Evolutionary conservation across 2,329 filamentous ascomycete species (phyloP), one percentile per base, ranked within the genome.

Genomic region (Ophiostoma sp.): DNA sequence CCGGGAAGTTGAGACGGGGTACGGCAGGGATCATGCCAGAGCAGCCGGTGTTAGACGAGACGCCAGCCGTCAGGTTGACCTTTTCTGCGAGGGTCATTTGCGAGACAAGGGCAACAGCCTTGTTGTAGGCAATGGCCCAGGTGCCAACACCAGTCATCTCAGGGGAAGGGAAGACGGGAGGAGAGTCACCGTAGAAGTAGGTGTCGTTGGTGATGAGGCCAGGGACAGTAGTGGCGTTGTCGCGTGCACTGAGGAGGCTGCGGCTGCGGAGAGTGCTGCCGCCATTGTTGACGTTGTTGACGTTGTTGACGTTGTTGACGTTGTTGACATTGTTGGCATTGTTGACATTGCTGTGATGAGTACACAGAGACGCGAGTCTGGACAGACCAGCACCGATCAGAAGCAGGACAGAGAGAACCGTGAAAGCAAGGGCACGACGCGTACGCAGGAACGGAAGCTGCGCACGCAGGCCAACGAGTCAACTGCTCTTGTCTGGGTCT

Each of bases 81-180:
- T 94, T 95, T 82, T 96, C 93, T 28, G 89, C 84, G 48, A 94
- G 82, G 0, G 92, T 95, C 82, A 95, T 85, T 77, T 91, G 85
- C 31, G 85, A 85, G 19, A 96, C 92, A 76, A 95, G 90, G 0
- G 86, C 85, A 69, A 86, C 85, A 0, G 93, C 93, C 79, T 91
- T 92, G 39, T 82, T 82, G 78, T 92, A 91, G 19, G 92, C 90
- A 12, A 86, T 84, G 1, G 85, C 85, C 93, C 93, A 95, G 42
- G 88, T 83, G 17, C 89, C 90, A 19, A 85, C 82, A 19, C 91
- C 91, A 76, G 81, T 85, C 84, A 90, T 82, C 42, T 83, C 78
- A n/a, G 86, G 86, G 8, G 86, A 85, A 4, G 86, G 86, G 75
- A 87, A 87, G 0, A 87, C 83, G 0, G 84, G 81, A 36, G 84